Conservation (phyloP, 2,329 filamentous ascomycete genomes). For the Penicillium fuscoglaucum region DNA sequence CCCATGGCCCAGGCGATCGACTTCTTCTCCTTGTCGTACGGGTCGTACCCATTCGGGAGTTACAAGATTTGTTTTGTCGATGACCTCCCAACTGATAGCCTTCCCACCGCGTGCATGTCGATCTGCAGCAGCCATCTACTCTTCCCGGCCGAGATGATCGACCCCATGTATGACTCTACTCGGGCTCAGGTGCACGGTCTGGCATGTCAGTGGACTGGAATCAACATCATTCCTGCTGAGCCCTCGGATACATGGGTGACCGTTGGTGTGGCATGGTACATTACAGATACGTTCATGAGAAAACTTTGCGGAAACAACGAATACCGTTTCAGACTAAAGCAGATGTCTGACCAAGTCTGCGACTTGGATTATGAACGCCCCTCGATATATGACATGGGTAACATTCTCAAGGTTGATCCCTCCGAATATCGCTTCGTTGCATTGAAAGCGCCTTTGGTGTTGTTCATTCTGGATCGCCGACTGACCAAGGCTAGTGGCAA, state of each 20-base stretch:
- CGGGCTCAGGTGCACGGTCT: slow-evolving; percentile 78
- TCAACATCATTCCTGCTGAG: slow-evolving; percentile 84
- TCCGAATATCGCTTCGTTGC: slow-evolving; percentile 89
- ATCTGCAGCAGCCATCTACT: slow-evolving; percentile 85
- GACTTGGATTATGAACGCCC: slow-evolving; percentile 79
- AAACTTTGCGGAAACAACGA: slow-evolving; percentile 92
- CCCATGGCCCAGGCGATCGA: slow-evolving; percentile 85
- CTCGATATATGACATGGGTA: slow-evolving; percentile 77
- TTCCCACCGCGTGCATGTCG: slow-evolving; percentile 77
- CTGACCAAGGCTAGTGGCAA: slow-evolving; percentile 86
- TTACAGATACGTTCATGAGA: slow-evolving; percentile 91
- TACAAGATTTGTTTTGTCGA: slow-evolving; percentile 96
- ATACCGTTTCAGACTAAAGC: slow-evolving; percentile 86
- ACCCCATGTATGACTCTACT: slow-evolving; percentile 79
- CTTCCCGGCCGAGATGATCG: slow-evolving; percentile 80
- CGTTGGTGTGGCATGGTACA: slow-evolving; percentile 87
- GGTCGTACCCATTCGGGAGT: slow-evolving; percentile 84
- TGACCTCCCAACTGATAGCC: slow-evolving; percentile 73
- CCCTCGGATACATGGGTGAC: slow-evolving; percentile 84
- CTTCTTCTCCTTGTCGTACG: slow-evolving; percentile 83
- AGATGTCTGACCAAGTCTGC: slow-evolving; percentile 76
- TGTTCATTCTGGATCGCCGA: slow-evolving; percentile 91
- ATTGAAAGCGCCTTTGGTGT: slow-evolving; percentile 83
- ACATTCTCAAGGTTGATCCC: slow-evolving; percentile 72
- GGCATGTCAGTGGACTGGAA: slow-evolving; percentile 90